These are phyloP conservation scores for Cenchrus fungigraminus DNA, from an alignment of 176 grass and related monocot species.

Conservation along the genomic window DNA sequence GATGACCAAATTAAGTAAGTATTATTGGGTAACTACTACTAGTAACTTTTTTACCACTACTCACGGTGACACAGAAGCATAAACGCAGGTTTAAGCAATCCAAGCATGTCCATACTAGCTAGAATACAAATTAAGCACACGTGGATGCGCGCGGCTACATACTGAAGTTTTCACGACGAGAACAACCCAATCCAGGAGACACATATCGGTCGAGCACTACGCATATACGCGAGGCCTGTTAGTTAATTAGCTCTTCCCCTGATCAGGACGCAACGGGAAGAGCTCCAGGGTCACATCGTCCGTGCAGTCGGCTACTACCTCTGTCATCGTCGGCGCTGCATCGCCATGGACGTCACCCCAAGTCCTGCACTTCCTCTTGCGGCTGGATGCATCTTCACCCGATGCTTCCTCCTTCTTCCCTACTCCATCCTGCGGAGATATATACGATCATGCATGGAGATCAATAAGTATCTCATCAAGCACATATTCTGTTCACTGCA, in stretches of 20 bases:
- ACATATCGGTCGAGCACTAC: neutral
- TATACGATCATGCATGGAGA: neutral
- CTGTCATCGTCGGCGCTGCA: neutral
- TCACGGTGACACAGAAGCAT: conserved; percentile 12
- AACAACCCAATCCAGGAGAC: conserved; percentile 11
- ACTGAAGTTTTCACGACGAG: neutral
- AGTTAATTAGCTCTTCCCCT: conserved; percentile 47
- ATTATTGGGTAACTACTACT: neutral
- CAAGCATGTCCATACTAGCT: conserved; percentile 6
- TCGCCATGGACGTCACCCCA: conserved; percentile 31
- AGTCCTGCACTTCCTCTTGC: conserved; percentile 58
- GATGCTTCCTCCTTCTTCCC: conserved; percentile 30
- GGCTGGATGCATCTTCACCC: conserved; percentile 18
- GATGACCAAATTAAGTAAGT: neutral
- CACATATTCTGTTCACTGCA: neutral
- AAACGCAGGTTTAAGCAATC: neutral
- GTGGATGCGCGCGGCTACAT: neutral
- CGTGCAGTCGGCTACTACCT: conserved; percentile 24
- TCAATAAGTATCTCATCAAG: neutral
- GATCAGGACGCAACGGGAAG: conserved; percentile 79
- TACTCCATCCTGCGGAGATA: conserved; percentile 11
- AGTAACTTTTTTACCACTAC: neutral
- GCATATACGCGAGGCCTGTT: neutral
- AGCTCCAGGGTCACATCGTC: conserved; percentile 68
- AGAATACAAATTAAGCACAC: neutral